Evolutionary conservation across 108 stramenopile species (phyloP).

Genomic region (Pseudonitzschia delicatissima): DNA sequence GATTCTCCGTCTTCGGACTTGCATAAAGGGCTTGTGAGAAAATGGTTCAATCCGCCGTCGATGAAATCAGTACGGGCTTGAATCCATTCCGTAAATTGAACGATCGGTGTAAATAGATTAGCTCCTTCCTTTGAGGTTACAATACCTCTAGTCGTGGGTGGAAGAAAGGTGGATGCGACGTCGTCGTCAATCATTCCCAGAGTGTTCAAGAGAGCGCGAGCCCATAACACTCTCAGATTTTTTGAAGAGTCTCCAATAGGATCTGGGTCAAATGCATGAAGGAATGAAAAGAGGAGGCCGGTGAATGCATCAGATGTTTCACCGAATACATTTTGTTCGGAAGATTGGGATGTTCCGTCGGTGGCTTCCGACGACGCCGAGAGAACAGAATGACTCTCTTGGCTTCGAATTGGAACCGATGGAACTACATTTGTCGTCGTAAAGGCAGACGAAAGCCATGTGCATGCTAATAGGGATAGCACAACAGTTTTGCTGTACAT

Average conservation of each 20-base stretch:
- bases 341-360: no score
- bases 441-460: no score
- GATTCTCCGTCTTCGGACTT: neutral
- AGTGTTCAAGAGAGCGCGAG: conserved; percentile 28
- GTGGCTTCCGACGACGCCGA: neutral
- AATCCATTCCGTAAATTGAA: conserved; percentile 3
- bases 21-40: neutral
- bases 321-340: conserved; percentile 2
- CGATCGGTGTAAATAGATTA: neutral
- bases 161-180: conserved; percentile 1
- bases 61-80: conserved; percentile 4
- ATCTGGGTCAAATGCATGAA: neutral
- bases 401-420: no score
- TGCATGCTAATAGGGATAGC: no score
- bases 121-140: neutral
- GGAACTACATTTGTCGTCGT: no score
- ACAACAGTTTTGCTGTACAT: no score
- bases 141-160: neutral
- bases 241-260: conserved; percentile 20
- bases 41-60: neutral
- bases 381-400: neutral
- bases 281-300: neutral
- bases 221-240: conserved; percentile 34
- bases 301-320: neutral
- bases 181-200: conserved; percentile 20